Conservation (phyloP, 2,329 filamentous ascomycete genomes). For the Paracamarosporium sp. region DNA sequence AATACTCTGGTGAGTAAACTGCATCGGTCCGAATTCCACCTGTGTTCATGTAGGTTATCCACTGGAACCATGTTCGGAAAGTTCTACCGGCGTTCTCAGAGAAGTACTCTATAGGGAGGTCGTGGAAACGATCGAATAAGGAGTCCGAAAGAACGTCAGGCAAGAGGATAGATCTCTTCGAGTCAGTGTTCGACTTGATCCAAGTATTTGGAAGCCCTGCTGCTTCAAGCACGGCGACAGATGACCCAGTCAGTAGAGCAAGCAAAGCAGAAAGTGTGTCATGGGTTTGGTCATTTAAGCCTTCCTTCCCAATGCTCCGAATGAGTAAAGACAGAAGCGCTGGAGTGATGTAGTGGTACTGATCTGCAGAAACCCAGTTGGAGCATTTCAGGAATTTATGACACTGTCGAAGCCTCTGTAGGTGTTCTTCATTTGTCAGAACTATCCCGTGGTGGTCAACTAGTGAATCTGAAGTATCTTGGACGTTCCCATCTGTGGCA, state of each 20-base stretch:
- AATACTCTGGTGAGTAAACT: slow-evolving; percentile 45
- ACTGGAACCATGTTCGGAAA: slow-evolving; percentile 47
- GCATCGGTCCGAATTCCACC: slow-evolving; percentile 26
- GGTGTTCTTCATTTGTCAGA: slow-evolving; percentile 8
- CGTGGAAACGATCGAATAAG: slow-evolving; percentile 28
- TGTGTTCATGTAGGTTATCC: slow-evolving; percentile 30
- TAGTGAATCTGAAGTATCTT: not conserved
- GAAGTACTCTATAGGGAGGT: slow-evolving; percentile 27
- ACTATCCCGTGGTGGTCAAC: not conserved
- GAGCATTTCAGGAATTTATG: slow-evolving; percentile 39
- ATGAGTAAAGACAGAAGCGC: slow-evolving; percentile 23
- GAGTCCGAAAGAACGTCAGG: slow-evolving; percentile 24
- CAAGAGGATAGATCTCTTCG: slow-evolving; percentile 7
- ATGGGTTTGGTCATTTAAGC: slow-evolving; percentile 27
- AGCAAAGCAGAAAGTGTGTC: slow-evolving; percentile 39
- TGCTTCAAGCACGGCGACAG: slow-evolving; percentile 11
- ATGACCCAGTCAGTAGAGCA: slow-evolving; percentile 17
- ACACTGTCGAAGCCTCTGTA: slow-evolving; percentile 20
- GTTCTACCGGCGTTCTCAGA: slow-evolving; percentile 25
- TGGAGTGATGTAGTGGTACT: slow-evolving; percentile 26
- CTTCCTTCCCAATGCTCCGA: slow-evolving; percentile 25
- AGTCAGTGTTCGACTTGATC: not conserved
- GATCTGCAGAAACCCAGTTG: slow-evolving; percentile 33
- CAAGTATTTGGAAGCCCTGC: slow-evolving; percentile 3
- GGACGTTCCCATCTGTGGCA: not conserved